Base-by-base conservation (phyloP, 129 eudicot genomes). In the Helianthus tuberosus region DNA sequence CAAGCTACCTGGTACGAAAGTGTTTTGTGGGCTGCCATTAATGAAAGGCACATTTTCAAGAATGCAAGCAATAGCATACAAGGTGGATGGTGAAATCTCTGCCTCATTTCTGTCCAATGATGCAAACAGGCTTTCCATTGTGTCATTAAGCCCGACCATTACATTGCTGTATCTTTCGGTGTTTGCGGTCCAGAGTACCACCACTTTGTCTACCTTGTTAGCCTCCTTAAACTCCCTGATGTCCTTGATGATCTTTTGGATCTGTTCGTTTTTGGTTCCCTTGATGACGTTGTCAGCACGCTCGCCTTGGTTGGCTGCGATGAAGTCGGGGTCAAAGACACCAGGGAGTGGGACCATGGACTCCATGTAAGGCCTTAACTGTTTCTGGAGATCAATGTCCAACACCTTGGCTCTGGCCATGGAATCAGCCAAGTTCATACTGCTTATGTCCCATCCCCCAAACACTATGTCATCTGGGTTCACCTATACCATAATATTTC, bases 311-410 rank as follows among this genome's bases (percentile, higher is more conserved):
- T 95, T 95, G 7, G 99, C 99, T 67, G 99, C 99, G 52, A 95
- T 91, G 91, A 95, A 91, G 78, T 95, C 99, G 67, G 97, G 91
- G 82, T 95, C 89, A 65, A 83, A 95, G 77, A 95, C 88, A 50
- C 99, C 99, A 67, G 99, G 97, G 11, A 95, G 96, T 43, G 99
- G 99, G 82, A 88, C 91, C 99, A 95, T 88, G 83, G 93, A 85
- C 72, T 95, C 99, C 99, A 95, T 95, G 90, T 95, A 95, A 69
- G 99, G 99, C 85, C 96, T 86, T 11, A 95, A 81, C 81, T 95
- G 99, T 79, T 95, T 95, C 55, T 95, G 99, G 12, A 95, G 89
- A 80, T 95, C 99, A 79, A 95, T 91, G 73, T 95, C 99, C 62
- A 95, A 86, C 1, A 95, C 99, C 79, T 68, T 83, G 23, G 99